These are phyloP conservation scores for Metarhizium rileyi DNA, from an alignment of 2,329 filamentous ascomycete genomes.

Conservation along the genomic window DNA sequence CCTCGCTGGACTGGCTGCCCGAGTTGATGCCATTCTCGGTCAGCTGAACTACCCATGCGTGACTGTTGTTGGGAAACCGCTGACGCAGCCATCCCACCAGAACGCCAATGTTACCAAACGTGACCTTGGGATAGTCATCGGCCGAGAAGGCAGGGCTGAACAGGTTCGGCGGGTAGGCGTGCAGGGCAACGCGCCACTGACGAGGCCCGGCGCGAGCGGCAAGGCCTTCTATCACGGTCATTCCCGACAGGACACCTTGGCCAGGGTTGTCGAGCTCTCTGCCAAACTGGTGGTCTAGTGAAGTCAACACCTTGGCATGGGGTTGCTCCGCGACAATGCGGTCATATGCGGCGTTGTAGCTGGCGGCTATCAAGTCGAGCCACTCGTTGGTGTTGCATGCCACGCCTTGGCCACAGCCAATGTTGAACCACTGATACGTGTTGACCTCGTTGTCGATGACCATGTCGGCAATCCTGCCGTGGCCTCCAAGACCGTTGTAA, in stretches of 20 bases:
- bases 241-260: neutral
- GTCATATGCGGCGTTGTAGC: neutral
- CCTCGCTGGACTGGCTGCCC: neutral
- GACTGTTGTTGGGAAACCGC: neutral
- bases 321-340: neutral
- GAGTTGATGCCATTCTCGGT: neutral
- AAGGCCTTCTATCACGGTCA: slow-evolving; percentile 1
- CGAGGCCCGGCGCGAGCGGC: neutral
- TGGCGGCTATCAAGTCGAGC: neutral
- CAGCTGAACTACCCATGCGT: neutral
- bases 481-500: neutral
- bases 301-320: neutral
- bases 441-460: slow-evolving; percentile 2
- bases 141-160: neutral
- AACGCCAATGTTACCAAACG: slow-evolving; percentile 1
- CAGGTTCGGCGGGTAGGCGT: neutral
- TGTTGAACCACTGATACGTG: neutral
- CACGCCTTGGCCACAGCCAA: neutral
- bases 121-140: neutral
- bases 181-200: neutral
- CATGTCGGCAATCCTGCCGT: slow-evolving; percentile 1
- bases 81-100: neutral
- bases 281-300: neutral
- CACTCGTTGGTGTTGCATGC: neutral
- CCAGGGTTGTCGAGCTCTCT: neutral